phyloP scores from a whole-genome alignment of 176 grass and related monocot genomes.

The Aegilops sharonensis region DNA sequence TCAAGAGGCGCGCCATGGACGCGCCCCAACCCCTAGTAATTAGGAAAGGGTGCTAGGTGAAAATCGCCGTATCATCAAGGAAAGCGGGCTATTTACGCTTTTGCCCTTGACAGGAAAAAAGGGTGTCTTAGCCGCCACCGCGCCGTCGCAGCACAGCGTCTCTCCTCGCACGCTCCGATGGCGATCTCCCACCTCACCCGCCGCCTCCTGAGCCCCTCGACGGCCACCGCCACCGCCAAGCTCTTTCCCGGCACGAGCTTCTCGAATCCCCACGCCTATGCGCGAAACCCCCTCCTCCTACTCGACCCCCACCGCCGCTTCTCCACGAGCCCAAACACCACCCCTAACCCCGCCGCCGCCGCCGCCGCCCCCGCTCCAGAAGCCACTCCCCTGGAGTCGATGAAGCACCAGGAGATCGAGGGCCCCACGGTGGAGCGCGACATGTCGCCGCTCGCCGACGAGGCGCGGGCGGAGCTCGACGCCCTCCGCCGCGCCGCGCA shows the following conservation, averaged over 20 bases:
- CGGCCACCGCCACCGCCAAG: neutral
- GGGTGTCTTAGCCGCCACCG: neutral
- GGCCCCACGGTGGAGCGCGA: slow-evolving; percentile 92
- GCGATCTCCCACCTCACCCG: slow-evolving; percentile 47
- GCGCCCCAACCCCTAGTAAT: no score
- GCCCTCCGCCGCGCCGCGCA: slow-evolving; percentile 53
- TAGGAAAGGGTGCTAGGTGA: neutral
- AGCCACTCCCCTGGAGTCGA: slow-evolving; percentile 5
- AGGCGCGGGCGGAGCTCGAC: slow-evolving; percentile 73
- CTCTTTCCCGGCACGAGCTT: neutral
- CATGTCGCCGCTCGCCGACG: slow-evolving; percentile 71
- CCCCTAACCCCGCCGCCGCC: neutral
- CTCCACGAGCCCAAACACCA: slow-evolving; percentile 29
- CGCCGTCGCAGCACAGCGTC: neutral
- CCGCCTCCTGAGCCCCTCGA: slow-evolving; percentile 42
- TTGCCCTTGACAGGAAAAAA: neutral
- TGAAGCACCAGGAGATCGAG: slow-evolving; percentile 91
- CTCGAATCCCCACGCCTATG: neutral
- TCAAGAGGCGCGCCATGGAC: no score
- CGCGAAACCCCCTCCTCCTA: slow-evolving; percentile 2
- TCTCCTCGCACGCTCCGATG: slow-evolving; percentile 1
- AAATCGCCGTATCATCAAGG: neutral
- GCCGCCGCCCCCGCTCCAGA: neutral
- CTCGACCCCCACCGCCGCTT: slow-evolving; percentile 26
- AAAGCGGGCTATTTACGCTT: slow-evolving; percentile 20